Evolutionary conservation across 2,329 filamentous ascomycete genomes (phyloP).

Genomic region (Kalaharituber pfeilii): DNA sequence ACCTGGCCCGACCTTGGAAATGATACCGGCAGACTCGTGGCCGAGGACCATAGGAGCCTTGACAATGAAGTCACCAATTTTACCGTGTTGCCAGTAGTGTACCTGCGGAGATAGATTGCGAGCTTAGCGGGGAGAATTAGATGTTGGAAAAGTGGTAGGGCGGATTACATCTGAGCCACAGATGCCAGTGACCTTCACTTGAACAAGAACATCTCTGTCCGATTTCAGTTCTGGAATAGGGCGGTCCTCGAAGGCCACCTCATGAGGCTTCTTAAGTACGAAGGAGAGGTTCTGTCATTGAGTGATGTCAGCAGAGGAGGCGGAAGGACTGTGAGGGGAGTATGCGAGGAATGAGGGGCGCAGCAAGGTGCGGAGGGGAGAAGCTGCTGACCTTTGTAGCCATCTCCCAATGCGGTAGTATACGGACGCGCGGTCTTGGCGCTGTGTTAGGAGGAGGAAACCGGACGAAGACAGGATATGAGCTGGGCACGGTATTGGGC

Average conservation of each 20-base stretch:
- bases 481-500: too few species aligned
- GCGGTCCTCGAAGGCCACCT: constrained; percentile 25
- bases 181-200: constrained; percentile 48
- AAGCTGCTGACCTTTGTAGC: too few species aligned
- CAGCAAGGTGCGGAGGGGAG: too few species aligned
- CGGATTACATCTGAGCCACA: constrained; percentile 46
- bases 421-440: too few species aligned
- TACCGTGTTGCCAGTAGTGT: constrained; percentile 75
- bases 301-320: neutral
- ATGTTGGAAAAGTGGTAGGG: neutral
- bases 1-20: constrained; percentile 50
- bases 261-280: constrained; percentile 25
- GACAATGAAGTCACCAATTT: constrained; percentile 72
- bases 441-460: too few species aligned
- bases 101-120: constrained; percentile 20
- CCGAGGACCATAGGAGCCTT: constrained; percentile 66
- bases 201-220: constrained; percentile 43
- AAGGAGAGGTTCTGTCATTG: constrained; percentile 27
- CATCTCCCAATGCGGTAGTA: too few species aligned
- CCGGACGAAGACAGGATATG: too few species aligned
- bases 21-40: constrained; percentile 60
- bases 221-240: constrained; percentile 31
- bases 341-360: too few species aligned
- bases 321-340: too few species aligned
- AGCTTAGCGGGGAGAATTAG: neutral